phyloP scores from a whole-genome alignment of 768 basidiomycete species.

The Tricholoma matsutake region DNA sequence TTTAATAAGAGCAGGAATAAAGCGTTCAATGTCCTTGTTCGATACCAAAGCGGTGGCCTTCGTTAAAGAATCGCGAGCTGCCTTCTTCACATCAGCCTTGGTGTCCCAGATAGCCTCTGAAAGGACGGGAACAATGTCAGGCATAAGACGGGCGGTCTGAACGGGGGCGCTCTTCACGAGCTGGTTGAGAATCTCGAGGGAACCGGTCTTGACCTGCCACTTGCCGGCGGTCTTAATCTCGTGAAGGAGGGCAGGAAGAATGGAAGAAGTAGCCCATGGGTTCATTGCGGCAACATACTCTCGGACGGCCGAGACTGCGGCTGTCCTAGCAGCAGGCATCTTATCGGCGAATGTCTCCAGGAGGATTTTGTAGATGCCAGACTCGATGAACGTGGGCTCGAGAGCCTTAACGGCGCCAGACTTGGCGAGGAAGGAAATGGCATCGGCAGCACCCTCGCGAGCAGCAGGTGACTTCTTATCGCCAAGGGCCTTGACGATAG shows the following conservation, averaged over 20 bases:
- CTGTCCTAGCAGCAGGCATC: constrained; percentile 81
- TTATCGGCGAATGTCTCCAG: constrained; percentile 95
- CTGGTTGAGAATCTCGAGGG: constrained; percentile 79
- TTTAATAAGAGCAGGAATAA: constrained; percentile 97
- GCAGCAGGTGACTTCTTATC: constrained; percentile 95
- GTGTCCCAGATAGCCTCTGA: constrained; percentile 98
- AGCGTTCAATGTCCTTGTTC: constrained; percentile 98
- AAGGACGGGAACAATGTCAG: constrained; percentile 92
- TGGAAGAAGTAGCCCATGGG: constrained; percentile 80
- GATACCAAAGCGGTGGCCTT: constrained; percentile 93
- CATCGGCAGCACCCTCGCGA: constrained; percentile 83
- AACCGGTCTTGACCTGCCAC: constrained; percentile 95
- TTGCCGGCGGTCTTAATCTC: constrained; percentile 96
- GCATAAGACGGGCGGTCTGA: constrained; percentile 88
- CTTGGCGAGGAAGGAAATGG: constrained; percentile 62
- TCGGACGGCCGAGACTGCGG: constrained; percentile 81
- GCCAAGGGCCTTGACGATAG: constrained; percentile 77
- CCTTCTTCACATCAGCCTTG: constrained; percentile 98
- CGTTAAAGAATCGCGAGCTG: constrained; percentile 89
- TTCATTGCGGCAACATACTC: constrained; percentile 75
- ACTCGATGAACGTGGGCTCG: constrained; percentile 85
- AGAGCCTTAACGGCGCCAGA: constrained; percentile 76
- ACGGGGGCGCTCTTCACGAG: constrained; percentile 78
- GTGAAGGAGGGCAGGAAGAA: constrained; percentile 86
- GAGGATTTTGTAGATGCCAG: constrained; percentile 82